Conservation (phyloP, 306 rosid species). For the Arachis stenosperma region DNA sequence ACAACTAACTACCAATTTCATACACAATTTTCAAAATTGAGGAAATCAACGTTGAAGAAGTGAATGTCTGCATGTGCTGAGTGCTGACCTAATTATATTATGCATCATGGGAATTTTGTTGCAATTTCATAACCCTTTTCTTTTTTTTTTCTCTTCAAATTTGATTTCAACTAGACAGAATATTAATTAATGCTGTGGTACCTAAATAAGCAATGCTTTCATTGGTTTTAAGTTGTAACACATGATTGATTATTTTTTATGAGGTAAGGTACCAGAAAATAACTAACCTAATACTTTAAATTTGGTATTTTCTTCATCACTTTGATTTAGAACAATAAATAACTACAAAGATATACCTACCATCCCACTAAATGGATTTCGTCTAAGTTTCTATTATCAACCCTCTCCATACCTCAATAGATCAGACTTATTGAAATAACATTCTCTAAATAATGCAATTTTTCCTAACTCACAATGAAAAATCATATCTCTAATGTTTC, state of each 20-base stretch:
- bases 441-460: constrained; percentile 25
- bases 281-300: neutral
- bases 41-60: constrained; percentile 12
- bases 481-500: constrained; percentile 7
- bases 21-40: neutral
- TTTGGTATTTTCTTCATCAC: neutral
- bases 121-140: no score
- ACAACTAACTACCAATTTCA: constrained; percentile 27
- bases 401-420: neutral
- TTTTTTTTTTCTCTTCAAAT: neutral
- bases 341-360: neutral
- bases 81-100: constrained; percentile 9
- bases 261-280: constrained; percentile 29
- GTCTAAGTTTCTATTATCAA: constrained; percentile 23
- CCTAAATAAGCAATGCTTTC: neutral
- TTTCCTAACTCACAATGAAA: constrained; percentile 7
- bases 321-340: neutral
- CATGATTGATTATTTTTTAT: neutral
- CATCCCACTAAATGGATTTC: constrained; percentile 26
- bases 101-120: neutral
- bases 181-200: neutral
- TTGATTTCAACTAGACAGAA: neutral
- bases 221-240: neutral
- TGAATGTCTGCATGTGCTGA: constrained; percentile 11
- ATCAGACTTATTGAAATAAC: constrained; percentile 5